Base-by-base conservation (phyloP, 805 yeast genomes). In the Hanseniaspora clermontiae region DNA sequence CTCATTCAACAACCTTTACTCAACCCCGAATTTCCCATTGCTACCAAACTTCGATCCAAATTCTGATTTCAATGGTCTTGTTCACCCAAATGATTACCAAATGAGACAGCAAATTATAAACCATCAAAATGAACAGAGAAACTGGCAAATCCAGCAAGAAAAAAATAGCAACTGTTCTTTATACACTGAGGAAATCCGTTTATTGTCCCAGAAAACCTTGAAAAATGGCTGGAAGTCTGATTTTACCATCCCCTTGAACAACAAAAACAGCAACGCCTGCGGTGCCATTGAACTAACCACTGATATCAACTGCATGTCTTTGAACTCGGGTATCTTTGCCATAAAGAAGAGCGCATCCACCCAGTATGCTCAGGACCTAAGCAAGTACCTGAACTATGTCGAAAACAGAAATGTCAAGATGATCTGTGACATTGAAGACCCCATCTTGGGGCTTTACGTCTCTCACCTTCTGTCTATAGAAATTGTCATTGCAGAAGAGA, bases 151-250 rank as follows among this genome's bases (percentile, higher is more conserved):
- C n/a, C 65, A 62, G 53, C 67, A 65, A 46, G 69, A 66, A 48
- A 55, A 63, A 20, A 63, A 64, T 58, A 66, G 67, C 39, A 74
- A 70, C 17, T 65, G 69, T n/a, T 70, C 72, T 4, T 59, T 85
- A 14, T 84, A 77, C 62, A 68, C 81, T 12, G 95, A 89, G 66
- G 96, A 90, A 64, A 77, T 78, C 8, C 76, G 90, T 34, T 79
- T 86, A 5, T 72, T 93, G 9, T 78, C 83, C 12, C 77, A 81
- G 55, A 96, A 96, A 11, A 95, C 87, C 59, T 69, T 88, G 65
- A 87, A 85, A 65, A 75, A 78, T 34, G 99, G 99, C 3, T 93
- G 99, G 99, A 93, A 93, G 67, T 81, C 93, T 0, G 98, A 93
- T 68, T 90, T 84, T 66, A 29, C 38, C 36, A 43, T 49, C 34